phyloP scores from a whole-genome alignment of 768 basidiomycete genomes.

The Amanita subjunquillea region DNA sequence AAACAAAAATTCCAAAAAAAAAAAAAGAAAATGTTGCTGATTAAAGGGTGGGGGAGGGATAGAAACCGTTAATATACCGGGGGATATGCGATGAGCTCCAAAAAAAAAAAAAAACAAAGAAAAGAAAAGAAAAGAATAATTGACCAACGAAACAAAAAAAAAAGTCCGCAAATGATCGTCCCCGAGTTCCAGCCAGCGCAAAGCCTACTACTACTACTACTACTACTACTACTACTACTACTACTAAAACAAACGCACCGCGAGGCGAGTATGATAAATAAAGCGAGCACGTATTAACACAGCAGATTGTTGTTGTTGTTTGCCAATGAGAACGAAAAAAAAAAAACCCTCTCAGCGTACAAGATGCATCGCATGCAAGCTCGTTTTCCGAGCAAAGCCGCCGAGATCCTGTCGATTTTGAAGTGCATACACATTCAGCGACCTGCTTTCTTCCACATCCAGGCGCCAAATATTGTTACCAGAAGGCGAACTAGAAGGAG shows the following conservation, averaged over 20 bases:
- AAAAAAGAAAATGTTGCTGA: background rate
- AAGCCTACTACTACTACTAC: background rate
- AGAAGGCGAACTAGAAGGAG: conserved; percentile 22
- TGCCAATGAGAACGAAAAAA: background rate
- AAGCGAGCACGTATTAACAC: background rate
- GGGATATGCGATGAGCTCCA: background rate
- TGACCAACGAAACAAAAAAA: background rate
- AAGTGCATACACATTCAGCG: conserved; percentile 38
- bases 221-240: too few relatives aligned
- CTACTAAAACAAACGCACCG: conserved; percentile 1
- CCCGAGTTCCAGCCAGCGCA: conserved; percentile 1
- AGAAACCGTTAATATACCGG: background rate
- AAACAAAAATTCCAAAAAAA: background rate
- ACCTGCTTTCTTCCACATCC: conserved; percentile 61
- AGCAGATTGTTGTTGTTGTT: background rate
- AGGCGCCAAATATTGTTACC: conserved; percentile 57
- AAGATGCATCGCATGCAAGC: conserved; percentile 6
- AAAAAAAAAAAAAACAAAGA: background rate
- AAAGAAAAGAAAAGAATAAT: too few relatives aligned
- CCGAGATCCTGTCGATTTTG: conserved; percentile 28
- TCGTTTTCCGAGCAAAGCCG: conserved; percentile 27
- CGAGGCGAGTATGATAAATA: background rate
- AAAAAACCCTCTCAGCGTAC: background rate
- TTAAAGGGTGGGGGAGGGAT: background rate
- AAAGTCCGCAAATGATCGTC: conserved; percentile 1